Conservation (phyloP, 148 eudicot genomes). For the Rheum nobile region DNA sequence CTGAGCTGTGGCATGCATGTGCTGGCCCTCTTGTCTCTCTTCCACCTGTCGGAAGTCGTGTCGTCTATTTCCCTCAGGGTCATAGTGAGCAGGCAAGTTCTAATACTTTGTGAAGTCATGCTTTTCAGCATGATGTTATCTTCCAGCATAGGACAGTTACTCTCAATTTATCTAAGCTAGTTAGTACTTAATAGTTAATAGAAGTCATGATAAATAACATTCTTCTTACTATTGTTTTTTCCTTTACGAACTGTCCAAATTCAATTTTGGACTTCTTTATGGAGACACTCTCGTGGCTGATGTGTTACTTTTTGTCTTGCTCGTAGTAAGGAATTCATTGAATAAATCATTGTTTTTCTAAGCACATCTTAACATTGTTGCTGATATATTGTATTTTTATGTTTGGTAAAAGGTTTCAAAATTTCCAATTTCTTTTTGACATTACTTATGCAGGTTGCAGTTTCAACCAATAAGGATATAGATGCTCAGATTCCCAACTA, state of each 20-base stretch:
- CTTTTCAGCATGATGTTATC: background rate
- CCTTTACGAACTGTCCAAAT: background rate
- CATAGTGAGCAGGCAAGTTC: conserved; percentile 54
- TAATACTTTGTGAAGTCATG: background rate
- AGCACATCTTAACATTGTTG: background rate
- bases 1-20: conserved; percentile 71
- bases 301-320: background rate
- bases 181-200: background rate
- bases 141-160: background rate
- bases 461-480: conserved; percentile 30
- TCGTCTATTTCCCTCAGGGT: conserved; percentile 61
- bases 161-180: background rate
- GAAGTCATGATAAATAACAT: background rate
- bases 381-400: background rate
- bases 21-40: conserved; percentile 68
- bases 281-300: background rate
- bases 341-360: background rate
- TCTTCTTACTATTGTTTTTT: background rate
- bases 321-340: background rate
- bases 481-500: conserved; percentile 37
- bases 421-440: background rate
- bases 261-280: background rate
- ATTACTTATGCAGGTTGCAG: conserved; percentile 26
- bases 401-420: background rate
- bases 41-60: conserved; percentile 50